Conservation (phyloP, 139 green algal species). For the Protoeuglena noctilucae region DNA sequence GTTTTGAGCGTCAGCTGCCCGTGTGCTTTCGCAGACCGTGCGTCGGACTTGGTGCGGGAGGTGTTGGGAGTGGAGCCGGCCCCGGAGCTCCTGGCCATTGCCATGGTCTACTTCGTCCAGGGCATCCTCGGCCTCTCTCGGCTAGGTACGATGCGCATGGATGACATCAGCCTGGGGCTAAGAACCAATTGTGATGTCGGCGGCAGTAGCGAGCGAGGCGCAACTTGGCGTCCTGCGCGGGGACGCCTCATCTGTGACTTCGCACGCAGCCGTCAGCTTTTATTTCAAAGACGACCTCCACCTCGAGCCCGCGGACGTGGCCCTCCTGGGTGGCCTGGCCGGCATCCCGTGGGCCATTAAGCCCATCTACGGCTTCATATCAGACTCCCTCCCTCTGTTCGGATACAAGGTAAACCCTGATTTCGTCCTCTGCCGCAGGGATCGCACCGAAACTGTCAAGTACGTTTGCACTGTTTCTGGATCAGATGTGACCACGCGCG, state of each 20-base stretch:
- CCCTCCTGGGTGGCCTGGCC: constrained; percentile 36
- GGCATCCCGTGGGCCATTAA: constrained; percentile 75
- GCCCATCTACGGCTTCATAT: constrained; percentile 84
- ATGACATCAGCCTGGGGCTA: too few relatives aligned
- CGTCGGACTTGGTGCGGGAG: too few relatives aligned
- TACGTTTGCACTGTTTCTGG: too few relatives aligned
- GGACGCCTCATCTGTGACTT: too few relatives aligned
- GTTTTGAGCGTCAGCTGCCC: too few relatives aligned
- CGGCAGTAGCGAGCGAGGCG: not conserved
- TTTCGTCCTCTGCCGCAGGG: too few relatives aligned
- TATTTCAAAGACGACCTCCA: constrained; percentile 85
- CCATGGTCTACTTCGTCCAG: constrained; percentile 27
- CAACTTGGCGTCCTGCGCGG: not conserved
- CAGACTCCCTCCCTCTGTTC: constrained; percentile 77
- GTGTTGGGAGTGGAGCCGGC: constrained; percentile 33
- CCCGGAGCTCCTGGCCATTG: constrained; percentile 48
- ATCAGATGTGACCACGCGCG: too few relatives aligned
- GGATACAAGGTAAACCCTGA: too few relatives aligned
- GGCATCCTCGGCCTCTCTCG: constrained; percentile 75
- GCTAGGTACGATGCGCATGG: too few relatives aligned
- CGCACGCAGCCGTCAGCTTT: constrained; percentile 26
- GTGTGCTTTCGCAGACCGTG: too few relatives aligned
- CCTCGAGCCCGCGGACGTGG: constrained; percentile 63
- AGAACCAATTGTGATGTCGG: too few relatives aligned
- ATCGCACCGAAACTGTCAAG: too few relatives aligned